A percentile compares a stretch with the other conserved stretches of the same genome.
Conservation (phyloP, 176 grass and related monocot species). For the Raddia guianensis region DNA sequence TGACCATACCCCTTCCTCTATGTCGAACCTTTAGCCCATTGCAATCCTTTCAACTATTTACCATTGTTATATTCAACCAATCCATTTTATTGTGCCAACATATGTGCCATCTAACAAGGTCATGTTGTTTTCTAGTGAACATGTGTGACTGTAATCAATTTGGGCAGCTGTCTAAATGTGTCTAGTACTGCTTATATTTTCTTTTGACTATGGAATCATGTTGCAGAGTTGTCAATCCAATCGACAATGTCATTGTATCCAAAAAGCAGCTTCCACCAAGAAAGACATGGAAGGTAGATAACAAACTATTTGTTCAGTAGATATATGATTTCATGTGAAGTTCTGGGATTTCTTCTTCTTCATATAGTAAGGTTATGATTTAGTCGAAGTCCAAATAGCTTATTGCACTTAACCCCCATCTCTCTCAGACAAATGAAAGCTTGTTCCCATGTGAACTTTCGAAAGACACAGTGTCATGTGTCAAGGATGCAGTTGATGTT, state of each 20-base stretch:
- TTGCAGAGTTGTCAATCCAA: constrained; percentile 77
- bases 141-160: constrained; percentile 1
- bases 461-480: constrained; percentile 69
- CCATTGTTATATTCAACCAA: not conserved
- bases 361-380: constrained; percentile 17
- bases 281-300: constrained; percentile 92
- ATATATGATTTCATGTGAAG: constrained; percentile 22
- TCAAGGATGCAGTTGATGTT: constrained; percentile 83
- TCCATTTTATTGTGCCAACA: not conserved
- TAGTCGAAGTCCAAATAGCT: constrained; percentile 33
- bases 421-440: constrained; percentile 80
- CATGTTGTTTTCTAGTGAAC: not conserved
- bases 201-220: constrained; percentile 44
- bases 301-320: constrained; percentile 33
- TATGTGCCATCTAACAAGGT: not conserved
- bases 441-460: constrained; percentile 94
- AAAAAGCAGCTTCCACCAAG: constrained; percentile 76
- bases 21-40: not conserved
- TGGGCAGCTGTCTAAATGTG: not conserved
- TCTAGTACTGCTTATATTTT: constrained; percentile 23
- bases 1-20: not conserved
- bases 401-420: constrained; percentile 7
- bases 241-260: constrained; percentile 67
- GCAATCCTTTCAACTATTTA: not conserved
- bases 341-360: constrained; percentile 23